Conservation (phyloP, 225 moss, liverwort and hornwort species). For the Polytrichum formosum region DNA sequence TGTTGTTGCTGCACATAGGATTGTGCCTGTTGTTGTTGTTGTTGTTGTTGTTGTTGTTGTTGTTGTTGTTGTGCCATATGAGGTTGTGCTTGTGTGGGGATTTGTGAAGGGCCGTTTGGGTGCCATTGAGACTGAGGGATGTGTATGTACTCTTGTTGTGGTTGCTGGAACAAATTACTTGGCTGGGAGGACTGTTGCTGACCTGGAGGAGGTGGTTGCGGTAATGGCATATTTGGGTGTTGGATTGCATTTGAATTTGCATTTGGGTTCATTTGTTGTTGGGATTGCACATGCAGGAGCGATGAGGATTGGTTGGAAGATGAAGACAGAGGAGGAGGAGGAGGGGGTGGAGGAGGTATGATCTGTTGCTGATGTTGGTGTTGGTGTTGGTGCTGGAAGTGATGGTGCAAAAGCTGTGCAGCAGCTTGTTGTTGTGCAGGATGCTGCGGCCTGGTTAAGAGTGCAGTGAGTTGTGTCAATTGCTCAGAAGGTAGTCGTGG, state of each 20-base stretch:
- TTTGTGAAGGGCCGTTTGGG: slow-evolving; percentile 15
- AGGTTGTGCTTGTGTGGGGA: slow-evolving; percentile 6
- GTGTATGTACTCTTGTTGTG: slow-evolving; percentile 17
- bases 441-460: slow-evolving; percentile 45
- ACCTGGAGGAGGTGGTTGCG: slow-evolving; percentile 12
- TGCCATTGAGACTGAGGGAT: slow-evolving; percentile 36
- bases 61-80: slow-evolving; percentile 19
- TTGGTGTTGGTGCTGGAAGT: slow-evolving; percentile 35
- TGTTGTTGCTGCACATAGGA: slow-evolving; percentile 3
- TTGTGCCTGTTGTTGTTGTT: slow-evolving; percentile 1
- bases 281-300: not conserved
- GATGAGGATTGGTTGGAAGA: slow-evolving; percentile 1
- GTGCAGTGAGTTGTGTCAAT: slow-evolving; percentile 45
- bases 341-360: not conserved
- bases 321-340: not conserved
- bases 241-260: slow-evolving; percentile 3
- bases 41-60: slow-evolving; percentile 17
- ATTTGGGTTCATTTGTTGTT: not conserved
- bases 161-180: slow-evolving; percentile 9
- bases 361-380: not conserved
- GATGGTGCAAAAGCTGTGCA: slow-evolving; percentile 36
- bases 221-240: slow-evolving; percentile 4
- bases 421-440: slow-evolving; percentile 50
- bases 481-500: slow-evolving; percentile 44
- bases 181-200: slow-evolving; percentile 16